phyloP scores from a whole-genome alignment of 495 filamentous ascomycete species.

The Xanthoparmelia taractica region DNA sequence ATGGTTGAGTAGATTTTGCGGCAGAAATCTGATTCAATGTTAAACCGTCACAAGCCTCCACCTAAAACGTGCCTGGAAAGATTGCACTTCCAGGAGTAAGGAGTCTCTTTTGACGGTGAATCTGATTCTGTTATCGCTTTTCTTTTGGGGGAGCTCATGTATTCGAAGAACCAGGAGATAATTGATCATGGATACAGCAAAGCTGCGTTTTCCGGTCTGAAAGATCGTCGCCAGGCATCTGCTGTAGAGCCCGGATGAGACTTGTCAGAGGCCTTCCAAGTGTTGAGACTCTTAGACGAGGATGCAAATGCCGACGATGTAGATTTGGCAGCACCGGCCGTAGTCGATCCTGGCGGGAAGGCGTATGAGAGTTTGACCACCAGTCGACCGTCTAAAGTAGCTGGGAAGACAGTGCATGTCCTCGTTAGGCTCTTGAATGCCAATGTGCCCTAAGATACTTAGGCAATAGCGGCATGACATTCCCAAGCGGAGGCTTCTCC shows the following conservation, averaged over 20 bases:
- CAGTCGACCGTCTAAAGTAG: background rate
- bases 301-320: constrained; percentile 1
- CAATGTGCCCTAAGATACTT: background rate
- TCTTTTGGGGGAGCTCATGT: constrained; percentile 17
- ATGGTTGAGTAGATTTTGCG: too few species aligned
- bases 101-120: background rate
- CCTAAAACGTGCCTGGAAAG: too few species aligned
- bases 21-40: too few species aligned
- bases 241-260: background rate
- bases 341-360: background rate
- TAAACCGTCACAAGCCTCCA: too few species aligned
- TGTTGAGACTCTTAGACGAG: constrained; percentile 6
- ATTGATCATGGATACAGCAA: constrained; percentile 8
- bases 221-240: background rate
- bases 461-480: background rate
- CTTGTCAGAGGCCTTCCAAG: background rate
- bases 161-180: too few species aligned
- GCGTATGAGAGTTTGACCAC: background rate
- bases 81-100: background rate
- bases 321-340: background rate
- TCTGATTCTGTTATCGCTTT: constrained; percentile 25
- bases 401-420: background rate
- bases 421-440: background rate
- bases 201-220: constrained; percentile 11
- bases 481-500: background rate